phyloP scores from a whole-genome alignment of 768 basidiomycete species.

The Amanita exitialis region DNA sequence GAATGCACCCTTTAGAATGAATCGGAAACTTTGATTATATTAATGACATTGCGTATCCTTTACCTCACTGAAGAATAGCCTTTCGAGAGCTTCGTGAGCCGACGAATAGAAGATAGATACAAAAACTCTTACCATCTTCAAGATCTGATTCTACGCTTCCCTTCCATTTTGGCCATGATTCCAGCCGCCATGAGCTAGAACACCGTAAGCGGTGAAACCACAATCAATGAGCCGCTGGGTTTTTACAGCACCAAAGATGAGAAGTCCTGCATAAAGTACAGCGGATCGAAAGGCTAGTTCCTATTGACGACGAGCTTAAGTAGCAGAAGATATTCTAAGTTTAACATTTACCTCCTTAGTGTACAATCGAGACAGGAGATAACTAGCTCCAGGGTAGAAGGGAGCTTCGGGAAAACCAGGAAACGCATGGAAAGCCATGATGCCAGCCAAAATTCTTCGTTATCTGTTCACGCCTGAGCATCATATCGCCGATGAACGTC shows the following conservation, averaged over 20 bases:
- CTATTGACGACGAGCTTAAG: constrained; percentile 19
- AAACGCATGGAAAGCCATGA: constrained; percentile 47
- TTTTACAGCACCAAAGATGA: constrained; percentile 62
- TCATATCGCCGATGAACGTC: background rate
- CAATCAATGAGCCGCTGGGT: constrained; percentile 22
- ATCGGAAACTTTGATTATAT: background rate
- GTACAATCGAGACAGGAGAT: constrained; percentile 44
- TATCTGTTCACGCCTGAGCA: constrained; percentile 22
- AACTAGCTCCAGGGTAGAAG: constrained; percentile 51
- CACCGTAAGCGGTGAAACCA: background rate
- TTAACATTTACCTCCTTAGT: constrained; percentile 35
- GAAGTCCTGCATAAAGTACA: constrained; percentile 45
- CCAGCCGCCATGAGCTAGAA: constrained; percentile 63
- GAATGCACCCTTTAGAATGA: constrained; percentile 38
- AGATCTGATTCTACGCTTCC: constrained; percentile 50
- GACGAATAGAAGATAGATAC: background rate
- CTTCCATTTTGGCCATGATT: constrained; percentile 61
- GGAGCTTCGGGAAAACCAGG: constrained; percentile 59
- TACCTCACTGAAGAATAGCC: constrained; percentile 68
- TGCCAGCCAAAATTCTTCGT: constrained; percentile 44
- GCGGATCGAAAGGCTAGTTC: constrained; percentile 60
- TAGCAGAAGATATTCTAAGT: constrained; percentile 2
- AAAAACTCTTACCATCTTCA: constrained; percentile 51
- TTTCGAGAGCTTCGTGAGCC: constrained; percentile 11
- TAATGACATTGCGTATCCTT: background rate